These are phyloP conservation scores for Marchantia paleacea DNA, from an alignment of 225 moss, liverwort and hornwort genomes.

Conservation along the genomic window DNA sequence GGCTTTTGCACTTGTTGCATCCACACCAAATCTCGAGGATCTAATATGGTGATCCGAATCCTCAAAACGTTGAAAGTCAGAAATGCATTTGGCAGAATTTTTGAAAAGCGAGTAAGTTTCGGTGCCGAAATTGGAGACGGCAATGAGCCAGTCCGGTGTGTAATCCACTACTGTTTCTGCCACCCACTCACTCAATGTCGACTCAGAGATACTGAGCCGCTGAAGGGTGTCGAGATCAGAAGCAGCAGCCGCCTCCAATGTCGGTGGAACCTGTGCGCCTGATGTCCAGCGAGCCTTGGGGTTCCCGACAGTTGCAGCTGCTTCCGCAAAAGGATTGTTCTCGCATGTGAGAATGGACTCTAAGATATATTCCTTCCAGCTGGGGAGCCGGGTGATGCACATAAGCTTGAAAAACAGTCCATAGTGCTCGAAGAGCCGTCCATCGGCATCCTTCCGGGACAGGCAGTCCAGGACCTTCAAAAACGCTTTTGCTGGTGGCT, in stretches of 20 bases:
- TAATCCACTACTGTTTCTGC: slow-evolving; percentile 39
- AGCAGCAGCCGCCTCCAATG: slow-evolving; percentile 39
- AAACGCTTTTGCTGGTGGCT: slow-evolving; percentile 44
- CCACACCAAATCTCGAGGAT: background rate
- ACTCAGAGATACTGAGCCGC: slow-evolving; percentile 42
- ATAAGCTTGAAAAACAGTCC: slow-evolving; percentile 50
- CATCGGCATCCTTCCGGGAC: slow-evolving; percentile 36
- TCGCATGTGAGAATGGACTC: slow-evolving; percentile 39
- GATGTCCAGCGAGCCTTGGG: slow-evolving; percentile 31
- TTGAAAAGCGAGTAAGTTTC: slow-evolving; percentile 3
- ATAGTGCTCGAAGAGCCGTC: slow-evolving; percentile 34
- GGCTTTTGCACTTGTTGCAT: slow-evolving; percentile 18
- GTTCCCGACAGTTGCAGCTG: slow-evolving; percentile 40
- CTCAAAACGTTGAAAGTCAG: background rate
- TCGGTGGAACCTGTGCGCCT: slow-evolving; percentile 33
- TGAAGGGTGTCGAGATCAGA: slow-evolving; percentile 42
- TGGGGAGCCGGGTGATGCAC: slow-evolving; percentile 42
- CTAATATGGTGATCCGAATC: background rate
- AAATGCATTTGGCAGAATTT: background rate
- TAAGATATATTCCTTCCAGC: slow-evolving; percentile 46
- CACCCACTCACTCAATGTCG: slow-evolving; percentile 48
- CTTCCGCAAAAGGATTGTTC: slow-evolving; percentile 43
- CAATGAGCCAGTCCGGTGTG: slow-evolving; percentile 46
- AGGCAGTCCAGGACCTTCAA: slow-evolving; percentile 36
- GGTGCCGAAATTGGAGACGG: slow-evolving; percentile 40